Evolutionary conservation across 441 rosid genomes (phyloP), one percentile per base, ranked within the genome.

Genomic region (Erodium texanum): DNA sequence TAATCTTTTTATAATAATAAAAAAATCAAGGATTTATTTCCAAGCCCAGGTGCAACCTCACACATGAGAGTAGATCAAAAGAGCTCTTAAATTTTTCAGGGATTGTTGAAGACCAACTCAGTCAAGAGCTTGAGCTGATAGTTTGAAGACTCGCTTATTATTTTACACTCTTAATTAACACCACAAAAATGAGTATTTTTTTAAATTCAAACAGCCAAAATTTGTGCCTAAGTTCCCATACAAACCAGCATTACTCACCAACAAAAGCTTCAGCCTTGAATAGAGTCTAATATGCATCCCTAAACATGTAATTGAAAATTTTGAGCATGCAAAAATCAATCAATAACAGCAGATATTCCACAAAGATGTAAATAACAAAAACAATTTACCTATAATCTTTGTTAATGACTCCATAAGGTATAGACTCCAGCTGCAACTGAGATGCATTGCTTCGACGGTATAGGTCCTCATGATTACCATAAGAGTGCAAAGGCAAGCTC

Each of bases 321-420:
- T 8, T 16, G 58, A 50, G 20, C 58, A 50, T 16, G 58, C 22
- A 50, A 50, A 50, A 50, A n/a, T 18, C 58, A n/a, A 50, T 5
- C 19, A 15, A 50, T 50, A 50, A 50, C 14, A 50, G 58, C 9
- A 50, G 19, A 50, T n/a, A 29, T 24, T 72, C 24, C 36, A 41
- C 38, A 41, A 22, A 36, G 3, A 41, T 7, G 43, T 24, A 54
- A 54, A n/a, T n/a, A 62, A 32, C 10, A 62, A 34, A 0, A 22
- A 61, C 23, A 0, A 61, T 14, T 0, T 66, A 80, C 83, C 81
- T 75, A 74, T 70, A 75, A 50, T 80, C 79, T 62, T 66, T 74
- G 61, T 19, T 62, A 65, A 67, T 5, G 22, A 23, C 73, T 65
- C 76, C 65, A 50, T 75, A 77, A 16, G 78, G 77, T 29, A 62